Base-by-base conservation (phyloP, 257 asterid genomes). In the Fraxinus americana region DNA sequence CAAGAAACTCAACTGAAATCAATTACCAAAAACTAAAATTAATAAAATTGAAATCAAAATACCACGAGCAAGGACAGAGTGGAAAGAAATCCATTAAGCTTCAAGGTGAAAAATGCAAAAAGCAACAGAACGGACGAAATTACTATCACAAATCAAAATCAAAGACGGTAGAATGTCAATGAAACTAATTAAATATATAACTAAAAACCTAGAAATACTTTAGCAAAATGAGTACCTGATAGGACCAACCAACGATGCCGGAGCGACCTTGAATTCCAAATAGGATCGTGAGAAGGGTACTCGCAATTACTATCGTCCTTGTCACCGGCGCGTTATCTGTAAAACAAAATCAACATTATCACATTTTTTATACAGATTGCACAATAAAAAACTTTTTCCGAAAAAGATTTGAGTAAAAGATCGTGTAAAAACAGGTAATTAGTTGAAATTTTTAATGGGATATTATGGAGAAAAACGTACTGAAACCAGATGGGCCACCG, bases 401-500 rank as follows among this genome's bases (percentile, higher is more conserved):
- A 63, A 29, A 19, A 75, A 77, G 4, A 54, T 4, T 7, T 4
- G 69, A 63, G 67, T 63, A 10, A 23, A 25, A 10, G 35, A 27
- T 27, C 7, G 2, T 63, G 69, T 25, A 21, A 25, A 59, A 63
- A 63, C 35, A 25, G 27, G 57, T 19, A 36, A 21, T 39, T 17
- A 25, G 16, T 25, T 1, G 7, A 39, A 78, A 57, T 41, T 41
- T n/a, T 1, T 2, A 1, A n/a, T 2, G 36, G 70, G 69, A 7
- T 72, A 39, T 39, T 39, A 75, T 70, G 72, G 70, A 67, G 65
- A 78, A 73, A 75, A 71, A 78, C 98, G 43, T 89, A 95, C 98
- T 89, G 92, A 95, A 95, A 84, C 99, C 99, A 86, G 97, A 91
- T 82, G 97, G 98, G 83, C 98, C 98, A 88, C 98, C 98, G 97